These are phyloP conservation scores for Macrophomina tecta DNA, from an alignment of 2,329 filamentous ascomycete species.

Conservation along the genomic window DNA sequence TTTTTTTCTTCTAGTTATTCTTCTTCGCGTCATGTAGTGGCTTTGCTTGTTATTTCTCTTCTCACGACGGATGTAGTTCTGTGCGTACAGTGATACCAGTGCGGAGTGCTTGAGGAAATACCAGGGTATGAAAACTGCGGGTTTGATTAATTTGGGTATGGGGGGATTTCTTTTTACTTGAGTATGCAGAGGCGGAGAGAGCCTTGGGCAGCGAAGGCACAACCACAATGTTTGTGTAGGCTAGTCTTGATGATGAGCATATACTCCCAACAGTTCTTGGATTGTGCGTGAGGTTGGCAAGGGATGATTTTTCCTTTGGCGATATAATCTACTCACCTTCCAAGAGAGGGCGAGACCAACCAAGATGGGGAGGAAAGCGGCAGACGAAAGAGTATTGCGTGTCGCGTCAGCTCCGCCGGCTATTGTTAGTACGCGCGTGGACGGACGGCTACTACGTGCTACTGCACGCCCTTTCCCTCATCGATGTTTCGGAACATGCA, in stretches of 20 bases:
- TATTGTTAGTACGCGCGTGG: not conserved
- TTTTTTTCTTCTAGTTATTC: not conserved
- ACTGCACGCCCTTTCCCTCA: not conserved
- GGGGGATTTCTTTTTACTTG: not conserved
- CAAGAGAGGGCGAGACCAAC: not conserved
- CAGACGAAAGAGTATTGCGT: not conserved
- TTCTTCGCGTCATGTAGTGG: not conserved
- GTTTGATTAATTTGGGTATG: not conserved
- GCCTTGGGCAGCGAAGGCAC: not conserved
- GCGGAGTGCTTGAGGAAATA: not conserved
- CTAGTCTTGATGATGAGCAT: slow-evolving; percentile 18
- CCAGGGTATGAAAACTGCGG: not conserved
- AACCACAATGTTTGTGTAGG: not conserved
- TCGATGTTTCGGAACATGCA: not conserved
- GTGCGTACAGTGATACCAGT: slow-evolving; percentile 23
- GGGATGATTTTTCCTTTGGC: not conserved
- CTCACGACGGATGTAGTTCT: slow-evolving; percentile 16
- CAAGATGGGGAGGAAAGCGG: not conserved
- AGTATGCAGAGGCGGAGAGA: not conserved
- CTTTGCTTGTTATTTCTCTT: not conserved
- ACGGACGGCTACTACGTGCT: not conserved
- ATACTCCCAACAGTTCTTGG: not conserved
- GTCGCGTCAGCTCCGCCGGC: not conserved
- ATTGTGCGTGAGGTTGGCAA: not conserved
- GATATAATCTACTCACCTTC: not conserved